These are phyloP conservation scores for Ceratocystis albifundus DNA, from an alignment of 2,329 filamentous ascomycete genomes.

Conservation along the genomic window DNA sequence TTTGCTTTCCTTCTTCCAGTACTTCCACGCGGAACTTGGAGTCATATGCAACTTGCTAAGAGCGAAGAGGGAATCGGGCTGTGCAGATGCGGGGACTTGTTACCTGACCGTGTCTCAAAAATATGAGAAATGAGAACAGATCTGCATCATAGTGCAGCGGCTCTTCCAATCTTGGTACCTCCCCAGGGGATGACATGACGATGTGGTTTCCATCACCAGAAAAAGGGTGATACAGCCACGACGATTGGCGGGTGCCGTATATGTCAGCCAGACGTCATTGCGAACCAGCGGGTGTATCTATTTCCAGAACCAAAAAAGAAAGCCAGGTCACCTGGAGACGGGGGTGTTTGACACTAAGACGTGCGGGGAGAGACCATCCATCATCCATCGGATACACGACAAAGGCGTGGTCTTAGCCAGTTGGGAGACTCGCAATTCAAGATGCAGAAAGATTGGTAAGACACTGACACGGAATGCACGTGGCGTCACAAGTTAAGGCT, in stretches of 20 bases:
- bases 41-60: no score
- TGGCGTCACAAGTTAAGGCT: background rate
- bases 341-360: background rate
- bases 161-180: no score
- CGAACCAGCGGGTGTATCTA: background rate
- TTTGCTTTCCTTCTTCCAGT: no score
- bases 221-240: background rate
- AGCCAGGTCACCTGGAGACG: background rate
- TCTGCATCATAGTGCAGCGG: background rate
- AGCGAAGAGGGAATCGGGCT: no score
- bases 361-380: background rate
- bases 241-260: background rate
- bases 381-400: background rate
- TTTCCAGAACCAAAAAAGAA: background rate
- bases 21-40: no score
- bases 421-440: background rate
- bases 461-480: constrained; percentile 6
- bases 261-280: background rate
- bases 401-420: background rate
- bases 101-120: background rate
- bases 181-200: no score
- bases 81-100: no score
- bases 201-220: background rate
- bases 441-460: background rate
- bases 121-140: no score